Percentiles rank a stretch among this genome's conserved stretches.
phyloP scores from a whole-genome alignment of 1,139 yeast genomes.

The Debaryomyces udenii region DNA sequence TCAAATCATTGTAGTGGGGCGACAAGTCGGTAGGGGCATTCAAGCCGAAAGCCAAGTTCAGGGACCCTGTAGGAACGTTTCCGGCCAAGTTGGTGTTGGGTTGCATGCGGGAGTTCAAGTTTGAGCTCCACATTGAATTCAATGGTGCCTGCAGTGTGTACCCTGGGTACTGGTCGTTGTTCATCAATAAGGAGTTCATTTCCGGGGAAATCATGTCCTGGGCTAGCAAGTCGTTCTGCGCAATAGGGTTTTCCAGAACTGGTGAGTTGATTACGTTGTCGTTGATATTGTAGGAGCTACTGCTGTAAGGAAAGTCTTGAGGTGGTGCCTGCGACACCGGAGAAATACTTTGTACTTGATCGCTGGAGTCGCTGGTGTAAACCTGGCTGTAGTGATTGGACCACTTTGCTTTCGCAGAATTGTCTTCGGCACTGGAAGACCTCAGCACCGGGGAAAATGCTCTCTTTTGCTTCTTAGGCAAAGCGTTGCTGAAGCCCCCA shows the following conservation, averaged over 20 bases:
- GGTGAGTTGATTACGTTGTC: constrained; percentile 9
- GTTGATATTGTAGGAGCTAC: constrained; percentile 18
- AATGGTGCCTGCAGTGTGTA: constrained; percentile 18
- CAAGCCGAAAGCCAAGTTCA: constrained; percentile 6
- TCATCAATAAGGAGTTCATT: constrained; percentile 5
- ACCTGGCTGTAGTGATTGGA: constrained; percentile 24
- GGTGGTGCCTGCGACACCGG: neutral
- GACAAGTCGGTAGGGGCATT: constrained; percentile 2
- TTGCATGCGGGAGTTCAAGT: constrained; percentile 3
- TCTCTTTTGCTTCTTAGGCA: constrained; percentile 28
- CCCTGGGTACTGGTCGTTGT: constrained; percentile 16
- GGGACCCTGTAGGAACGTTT: neutral
- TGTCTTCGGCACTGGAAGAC: constrained; percentile 1
- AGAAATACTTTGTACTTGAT: constrained; percentile 3
- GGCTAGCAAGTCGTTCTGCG: constrained; percentile 4
- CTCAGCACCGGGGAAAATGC: constrained; percentile 19
- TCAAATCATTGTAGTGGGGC: constrained; percentile 3
- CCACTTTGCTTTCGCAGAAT: neutral
- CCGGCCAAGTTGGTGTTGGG: neutral
- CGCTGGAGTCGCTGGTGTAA: constrained; percentile 22
- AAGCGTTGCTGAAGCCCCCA: constrained; percentile 43
- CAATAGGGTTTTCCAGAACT: constrained; percentile 2
- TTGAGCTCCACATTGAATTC: constrained; percentile 3
- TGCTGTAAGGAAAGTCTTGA: constrained; percentile 28
- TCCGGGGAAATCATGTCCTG: constrained; percentile 8